phyloP scores from a whole-genome alignment of 805 yeast species.

The Lipomyces starkeyi region DNA sequence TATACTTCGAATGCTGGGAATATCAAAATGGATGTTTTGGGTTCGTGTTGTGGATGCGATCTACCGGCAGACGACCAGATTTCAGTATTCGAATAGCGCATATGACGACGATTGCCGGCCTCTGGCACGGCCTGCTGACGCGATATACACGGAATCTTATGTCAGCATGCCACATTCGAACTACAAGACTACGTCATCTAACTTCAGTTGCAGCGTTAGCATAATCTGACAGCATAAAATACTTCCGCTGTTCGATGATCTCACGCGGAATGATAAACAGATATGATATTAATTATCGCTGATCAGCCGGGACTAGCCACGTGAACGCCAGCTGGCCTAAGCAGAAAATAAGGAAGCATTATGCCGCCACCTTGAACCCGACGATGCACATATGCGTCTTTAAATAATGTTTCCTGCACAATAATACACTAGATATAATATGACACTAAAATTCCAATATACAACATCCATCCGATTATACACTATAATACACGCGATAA shows the following conservation, averaged over 20 bases:
- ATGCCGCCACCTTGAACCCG: not conserved
- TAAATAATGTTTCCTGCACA: not conserved
- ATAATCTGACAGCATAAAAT: not conserved
- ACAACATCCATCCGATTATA: not conserved
- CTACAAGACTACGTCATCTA: no score
- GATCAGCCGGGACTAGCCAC: not conserved
- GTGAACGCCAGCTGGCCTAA: not conserved
- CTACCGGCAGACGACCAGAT: constrained; percentile 1
- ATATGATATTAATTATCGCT: not conserved
- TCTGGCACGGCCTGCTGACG: not conserved
- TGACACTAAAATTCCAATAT: not conserved
- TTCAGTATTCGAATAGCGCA: not conserved
- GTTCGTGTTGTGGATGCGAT: not conserved
- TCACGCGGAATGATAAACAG: not conserved
- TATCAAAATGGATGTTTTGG: not conserved
- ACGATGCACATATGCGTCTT: not conserved
- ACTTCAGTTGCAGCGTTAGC: no score
- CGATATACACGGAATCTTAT: not conserved
- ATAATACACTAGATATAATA: not conserved
- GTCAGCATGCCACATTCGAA: not conserved
- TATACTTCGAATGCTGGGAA: not conserved
- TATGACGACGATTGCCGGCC: not conserved
- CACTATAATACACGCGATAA: constrained; percentile 2
- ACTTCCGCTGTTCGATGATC: not conserved
- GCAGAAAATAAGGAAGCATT: not conserved